Percentiles rank a stretch among this genome's conserved stretches.
Conservation (phyloP, 2,329 filamentous ascomycete genomes). For the Microsporum audouinii region DNA sequence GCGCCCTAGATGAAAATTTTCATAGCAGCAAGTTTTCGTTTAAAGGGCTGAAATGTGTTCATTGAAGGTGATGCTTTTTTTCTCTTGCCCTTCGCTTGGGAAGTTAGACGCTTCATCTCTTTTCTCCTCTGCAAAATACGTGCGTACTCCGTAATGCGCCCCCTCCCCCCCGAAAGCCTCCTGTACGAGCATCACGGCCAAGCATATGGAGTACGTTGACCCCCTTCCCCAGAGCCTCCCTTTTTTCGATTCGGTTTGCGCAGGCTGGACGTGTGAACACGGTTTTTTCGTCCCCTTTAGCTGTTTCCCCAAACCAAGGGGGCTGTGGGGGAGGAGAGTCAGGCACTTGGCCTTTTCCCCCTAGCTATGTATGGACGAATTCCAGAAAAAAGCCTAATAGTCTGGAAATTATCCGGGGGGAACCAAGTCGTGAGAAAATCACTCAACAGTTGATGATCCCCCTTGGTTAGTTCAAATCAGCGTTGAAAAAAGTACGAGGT, state of each 20-base stretch:
- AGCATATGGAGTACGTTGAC: neutral
- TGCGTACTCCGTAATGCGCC: neutral
- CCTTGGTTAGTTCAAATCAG: neutral
- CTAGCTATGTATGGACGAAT: conserved; percentile 2
- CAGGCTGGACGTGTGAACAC: neutral
- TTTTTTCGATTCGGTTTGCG: neutral
- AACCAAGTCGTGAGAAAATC: neutral
- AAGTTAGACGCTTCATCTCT: neutral
- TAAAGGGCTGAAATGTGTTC: neutral
- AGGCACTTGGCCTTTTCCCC: neutral
- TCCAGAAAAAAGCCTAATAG: conserved; percentile 2
- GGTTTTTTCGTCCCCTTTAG: too few relatives aligned
- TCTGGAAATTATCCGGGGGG: neutral
- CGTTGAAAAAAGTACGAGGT: neutral
- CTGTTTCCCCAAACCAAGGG: neutral
- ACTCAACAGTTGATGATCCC: neutral
- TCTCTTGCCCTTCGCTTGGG: neutral
- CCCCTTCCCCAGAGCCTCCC: neutral
- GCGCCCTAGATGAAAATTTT: neutral
- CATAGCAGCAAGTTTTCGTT: neutral
- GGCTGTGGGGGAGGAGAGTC: neutral
- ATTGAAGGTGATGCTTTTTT: neutral
- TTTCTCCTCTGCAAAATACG: neutral
- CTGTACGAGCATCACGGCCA: neutral
- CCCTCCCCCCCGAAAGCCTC: neutral